phyloP scores from a whole-genome alignment of 2,329 filamentous ascomycete species.

The Samsoniella hepiali region DNA sequence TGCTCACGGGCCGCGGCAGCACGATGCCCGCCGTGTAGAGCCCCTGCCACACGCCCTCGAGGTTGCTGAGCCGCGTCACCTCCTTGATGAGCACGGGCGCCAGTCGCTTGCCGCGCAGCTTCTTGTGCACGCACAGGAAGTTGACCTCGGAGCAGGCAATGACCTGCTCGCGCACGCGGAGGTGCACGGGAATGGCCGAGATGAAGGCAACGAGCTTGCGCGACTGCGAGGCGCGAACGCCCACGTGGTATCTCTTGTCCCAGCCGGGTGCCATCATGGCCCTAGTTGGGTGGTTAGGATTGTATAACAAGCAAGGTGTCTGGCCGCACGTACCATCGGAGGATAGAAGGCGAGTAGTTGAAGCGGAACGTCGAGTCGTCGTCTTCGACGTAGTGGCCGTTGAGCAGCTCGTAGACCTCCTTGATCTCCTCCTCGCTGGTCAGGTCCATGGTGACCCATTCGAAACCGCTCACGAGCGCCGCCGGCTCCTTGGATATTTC shows the following conservation, averaged over 20 bases:
- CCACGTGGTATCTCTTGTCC: constrained; percentile 92
- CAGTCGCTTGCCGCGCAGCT: constrained; percentile 87
- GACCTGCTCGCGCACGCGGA: constrained; percentile 73
- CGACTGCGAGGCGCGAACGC: constrained; percentile 79
- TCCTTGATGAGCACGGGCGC: constrained; percentile 96
- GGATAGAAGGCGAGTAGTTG: constrained; percentile 85
- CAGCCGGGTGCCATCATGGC: constrained; percentile 92
- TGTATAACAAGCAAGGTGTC: background rate
- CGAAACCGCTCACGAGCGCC: constrained; percentile 75
- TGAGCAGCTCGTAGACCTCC: constrained; percentile 88
- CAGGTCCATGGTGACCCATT: constrained; percentile 91
- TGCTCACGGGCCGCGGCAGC: constrained; percentile 86
- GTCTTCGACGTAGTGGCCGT: constrained; percentile 95
- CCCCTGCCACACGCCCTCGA: constrained; percentile 84
- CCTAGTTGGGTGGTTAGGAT: constrained; percentile 45
- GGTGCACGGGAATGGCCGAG: constrained; percentile 80
- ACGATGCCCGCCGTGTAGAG: constrained; percentile 94
- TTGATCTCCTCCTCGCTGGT: constrained; percentile 73
- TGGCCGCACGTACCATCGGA: constrained; percentile 67
- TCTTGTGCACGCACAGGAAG: constrained; percentile 98
- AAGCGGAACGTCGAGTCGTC: constrained; percentile 97
- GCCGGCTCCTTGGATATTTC: constrained; percentile 75
- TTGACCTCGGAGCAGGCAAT: constrained; percentile 90
- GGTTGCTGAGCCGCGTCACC: constrained; percentile 87
- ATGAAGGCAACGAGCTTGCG: constrained; percentile 93